Percentiles rank a stretch among this genome's conserved stretches.
Conservation (phyloP, 2,329 filamentous ascomycete genomes). For the Ophiocordyceps camponoti-leonardi region DNA sequence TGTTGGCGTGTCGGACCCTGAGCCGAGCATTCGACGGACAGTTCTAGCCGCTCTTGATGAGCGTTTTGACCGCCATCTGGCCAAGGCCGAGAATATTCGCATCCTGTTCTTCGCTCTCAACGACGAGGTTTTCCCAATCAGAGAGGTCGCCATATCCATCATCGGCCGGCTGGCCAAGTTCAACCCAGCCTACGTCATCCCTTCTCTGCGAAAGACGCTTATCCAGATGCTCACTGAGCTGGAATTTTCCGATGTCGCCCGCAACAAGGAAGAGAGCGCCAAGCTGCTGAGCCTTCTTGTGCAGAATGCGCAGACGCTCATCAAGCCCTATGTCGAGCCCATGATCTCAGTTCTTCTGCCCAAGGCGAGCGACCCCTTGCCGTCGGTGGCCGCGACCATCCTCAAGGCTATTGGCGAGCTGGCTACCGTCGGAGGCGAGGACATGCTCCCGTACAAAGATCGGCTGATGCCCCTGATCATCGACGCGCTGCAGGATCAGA, state of each 20-base stretch:
- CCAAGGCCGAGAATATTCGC: constrained; percentile 91
- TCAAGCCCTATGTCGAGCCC: constrained; percentile 91
- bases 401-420: constrained; percentile 88
- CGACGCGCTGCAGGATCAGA: constrained; percentile 83
- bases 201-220: constrained; percentile 81
- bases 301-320: constrained; percentile 78
- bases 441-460: constrained; percentile 84
- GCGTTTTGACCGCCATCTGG: constrained; percentile 91
- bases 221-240: constrained; percentile 94
- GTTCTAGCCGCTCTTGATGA: constrained; percentile 81
- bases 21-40: constrained; percentile 73
- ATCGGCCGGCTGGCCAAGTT: constrained; percentile 81
- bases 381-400: constrained; percentile 87
- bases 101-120: constrained; percentile 92
- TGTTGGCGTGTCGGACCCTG: constrained; percentile 82
- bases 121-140: constrained; percentile 81
- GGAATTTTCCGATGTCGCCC: constrained; percentile 83
- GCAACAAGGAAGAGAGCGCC: constrained; percentile 93
- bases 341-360: constrained; percentile 92
- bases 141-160: constrained; percentile 89
- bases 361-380: constrained; percentile 70
- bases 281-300: constrained; percentile 85
- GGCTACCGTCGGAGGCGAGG: constrained; percentile 80
- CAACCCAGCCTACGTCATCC: constrained; percentile 95
- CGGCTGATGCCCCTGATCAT: constrained; percentile 91